A percentile compares a stretch with the other conserved stretches of the same genome.
phyloP scores from a whole-genome alignment of 352 stramenopile species.

The Phytophthora europaea region DNA sequence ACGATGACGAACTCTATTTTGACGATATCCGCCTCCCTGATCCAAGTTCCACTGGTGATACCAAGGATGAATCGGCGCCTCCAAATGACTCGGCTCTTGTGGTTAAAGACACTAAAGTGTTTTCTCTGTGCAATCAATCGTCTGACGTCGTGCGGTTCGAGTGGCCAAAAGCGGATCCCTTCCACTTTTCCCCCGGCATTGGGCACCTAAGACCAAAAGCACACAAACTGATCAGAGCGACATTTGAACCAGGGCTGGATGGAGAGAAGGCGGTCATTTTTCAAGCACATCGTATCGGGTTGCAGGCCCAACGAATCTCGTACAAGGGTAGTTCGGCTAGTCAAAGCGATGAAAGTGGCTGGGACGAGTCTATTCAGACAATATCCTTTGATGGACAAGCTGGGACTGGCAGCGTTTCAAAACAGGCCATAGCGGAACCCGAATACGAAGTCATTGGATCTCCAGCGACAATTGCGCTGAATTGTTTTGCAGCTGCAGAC shows the following conservation, averaged over 20 bases:
- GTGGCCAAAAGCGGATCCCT: constrained; percentile 64
- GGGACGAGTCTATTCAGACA: constrained; percentile 81
- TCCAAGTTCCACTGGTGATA: constrained; percentile 1
- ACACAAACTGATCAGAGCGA: constrained; percentile 80
- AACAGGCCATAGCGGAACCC: constrained; percentile 52
- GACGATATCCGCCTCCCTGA: constrained; percentile 79
- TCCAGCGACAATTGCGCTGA: constrained; percentile 52
- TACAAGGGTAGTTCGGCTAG: constrained; percentile 39
- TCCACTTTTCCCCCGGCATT: constrained; percentile 76
- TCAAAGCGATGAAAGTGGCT: constrained; percentile 52
- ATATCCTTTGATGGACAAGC: constrained; percentile 59
- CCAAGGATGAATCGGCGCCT: not conserved
- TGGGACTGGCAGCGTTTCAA: constrained; percentile 17
- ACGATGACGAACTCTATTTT: constrained; percentile 89
- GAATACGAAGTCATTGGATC: constrained; percentile 51
- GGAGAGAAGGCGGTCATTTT: constrained; percentile 46
- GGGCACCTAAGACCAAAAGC: constrained; percentile 75
- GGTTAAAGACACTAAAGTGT: constrained; percentile 66
- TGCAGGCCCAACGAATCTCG: constrained; percentile 68
- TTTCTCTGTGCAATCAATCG: constrained; percentile 83
- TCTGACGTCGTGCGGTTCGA: constrained; percentile 73
- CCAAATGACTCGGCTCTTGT: constrained; percentile 2
- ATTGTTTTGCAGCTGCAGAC: constrained; percentile 80
- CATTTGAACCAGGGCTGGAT: constrained; percentile 57
- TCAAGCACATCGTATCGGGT: constrained; percentile 43